Evolutionary conservation across 768 basidiomycete genomes (phyloP).

Genomic region (Cantharellus anzutake): DNA sequence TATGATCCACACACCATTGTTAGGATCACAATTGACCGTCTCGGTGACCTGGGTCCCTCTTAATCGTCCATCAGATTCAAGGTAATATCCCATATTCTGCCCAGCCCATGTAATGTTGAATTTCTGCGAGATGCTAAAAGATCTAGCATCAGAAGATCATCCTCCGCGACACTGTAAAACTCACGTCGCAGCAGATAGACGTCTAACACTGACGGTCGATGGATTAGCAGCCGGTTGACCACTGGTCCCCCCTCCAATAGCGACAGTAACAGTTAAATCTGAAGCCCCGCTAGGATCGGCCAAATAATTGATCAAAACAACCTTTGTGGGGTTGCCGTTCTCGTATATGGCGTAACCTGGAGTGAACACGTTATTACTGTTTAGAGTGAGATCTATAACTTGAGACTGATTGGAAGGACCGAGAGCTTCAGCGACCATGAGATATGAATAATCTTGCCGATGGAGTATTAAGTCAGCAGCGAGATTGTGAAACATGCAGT

Average conservation of each 20-base stretch:
- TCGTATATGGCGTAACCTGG: slow-evolving; percentile 34
- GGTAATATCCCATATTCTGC: slow-evolving; percentile 4
- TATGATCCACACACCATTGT: background rate
- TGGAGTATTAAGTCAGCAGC: slow-evolving; percentile 24
- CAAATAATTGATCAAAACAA: slow-evolving; percentile 6
- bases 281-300: background rate
- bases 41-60: background rate
- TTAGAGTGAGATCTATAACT: slow-evolving; percentile 23
- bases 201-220: slow-evolving; percentile 1
- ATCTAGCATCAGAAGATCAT: slow-evolving; percentile 2
- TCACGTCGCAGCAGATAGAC: background rate
- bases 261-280: slow-evolving; percentile 4
- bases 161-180: background rate
- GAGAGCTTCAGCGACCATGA: slow-evolving; percentile 28
- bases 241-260: slow-evolving; percentile 2
- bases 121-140: background rate
- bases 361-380: slow-evolving; percentile 23
- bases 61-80: slow-evolving; percentile 4
- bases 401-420: slow-evolving; percentile 25
- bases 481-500: slow-evolving; percentile 20
- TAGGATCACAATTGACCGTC: slow-evolving; percentile 5
- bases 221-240: slow-evolving; percentile 2
- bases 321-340: slow-evolving; percentile 18
- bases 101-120: slow-evolving; percentile 8
- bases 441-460: slow-evolving; percentile 28